Conservation (phyloP, 78 protist species). For the Acrasis kona region DNA sequence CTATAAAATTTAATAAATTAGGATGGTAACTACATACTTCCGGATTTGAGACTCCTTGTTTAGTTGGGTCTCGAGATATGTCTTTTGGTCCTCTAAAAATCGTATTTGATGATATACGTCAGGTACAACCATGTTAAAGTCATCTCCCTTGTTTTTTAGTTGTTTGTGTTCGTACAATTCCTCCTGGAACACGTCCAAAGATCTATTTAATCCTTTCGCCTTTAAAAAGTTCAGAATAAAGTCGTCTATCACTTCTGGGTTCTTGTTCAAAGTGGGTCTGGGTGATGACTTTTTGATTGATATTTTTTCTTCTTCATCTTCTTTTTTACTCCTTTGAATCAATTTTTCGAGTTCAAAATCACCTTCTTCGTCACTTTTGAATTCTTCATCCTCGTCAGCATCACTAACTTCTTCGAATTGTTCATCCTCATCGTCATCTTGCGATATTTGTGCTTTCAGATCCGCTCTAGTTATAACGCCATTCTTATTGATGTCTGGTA, state of each 20-base stretch:
- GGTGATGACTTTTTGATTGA: too few species aligned
- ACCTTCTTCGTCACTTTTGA: too few species aligned
- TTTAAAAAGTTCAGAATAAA: constrained; percentile 62
- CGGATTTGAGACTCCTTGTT: constrained; percentile 18
- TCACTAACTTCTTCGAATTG: too few species aligned
- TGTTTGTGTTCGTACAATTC: constrained; percentile 62
- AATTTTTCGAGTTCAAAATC: neutral
- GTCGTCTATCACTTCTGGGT: constrained; percentile 62
- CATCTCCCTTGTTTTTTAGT: constrained; percentile 15
- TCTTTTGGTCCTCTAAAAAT: constrained; percentile 16
- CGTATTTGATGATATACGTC: constrained; percentile 56
- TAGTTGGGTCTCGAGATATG: constrained; percentile 19
- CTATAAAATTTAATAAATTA: too few species aligned
- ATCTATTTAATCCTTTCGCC: constrained; percentile 24
- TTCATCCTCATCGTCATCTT: too few species aligned
- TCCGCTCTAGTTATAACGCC: too few species aligned
- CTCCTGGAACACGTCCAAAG: constrained; percentile 50
- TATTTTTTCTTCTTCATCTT: neutral
- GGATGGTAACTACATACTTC: too few species aligned
- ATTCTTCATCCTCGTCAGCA: too few species aligned
- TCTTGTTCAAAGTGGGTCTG: neutral
- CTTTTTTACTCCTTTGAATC: neutral
- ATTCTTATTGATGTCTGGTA: too few species aligned
- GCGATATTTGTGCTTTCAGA: too few species aligned
- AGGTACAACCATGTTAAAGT: constrained; percentile 28